Evolutionary conservation across 148 eudicot genomes (phyloP).

Genomic region (Polygonum maritimum): DNA sequence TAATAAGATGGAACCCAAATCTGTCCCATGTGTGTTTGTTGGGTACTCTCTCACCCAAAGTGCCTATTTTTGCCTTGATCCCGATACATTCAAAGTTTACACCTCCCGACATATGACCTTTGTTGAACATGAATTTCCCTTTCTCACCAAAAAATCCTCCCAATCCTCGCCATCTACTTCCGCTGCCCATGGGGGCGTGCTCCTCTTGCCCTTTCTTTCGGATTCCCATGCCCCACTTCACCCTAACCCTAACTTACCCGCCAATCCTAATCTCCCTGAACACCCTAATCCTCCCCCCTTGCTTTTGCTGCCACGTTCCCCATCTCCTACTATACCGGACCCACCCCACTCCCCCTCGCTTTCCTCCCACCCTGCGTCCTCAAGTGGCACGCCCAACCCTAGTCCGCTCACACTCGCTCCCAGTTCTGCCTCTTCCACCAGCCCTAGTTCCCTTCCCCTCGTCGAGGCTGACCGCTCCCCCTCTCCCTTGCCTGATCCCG

Average conservation of each 20-base stretch:
- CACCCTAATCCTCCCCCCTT: too few species aligned
- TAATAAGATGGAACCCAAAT: background rate
- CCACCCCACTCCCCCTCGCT: too few species aligned
- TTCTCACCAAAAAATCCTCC: background rate
- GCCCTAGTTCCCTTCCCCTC: background rate
- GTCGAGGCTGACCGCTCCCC: background rate
- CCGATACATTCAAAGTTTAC: background rate
- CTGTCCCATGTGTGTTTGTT: background rate
- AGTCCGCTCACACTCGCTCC: background rate
- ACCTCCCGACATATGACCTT: conserved; percentile 9
- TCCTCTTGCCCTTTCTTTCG: too few species aligned
- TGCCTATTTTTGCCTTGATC: background rate
- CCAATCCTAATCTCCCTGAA: too few species aligned
- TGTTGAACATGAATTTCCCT: background rate
- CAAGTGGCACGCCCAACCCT: too few species aligned
- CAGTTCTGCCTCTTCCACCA: background rate
- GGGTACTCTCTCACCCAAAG: background rate
- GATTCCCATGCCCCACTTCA: too few species aligned
- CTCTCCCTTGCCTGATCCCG: background rate
- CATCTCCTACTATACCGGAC: too few species aligned
- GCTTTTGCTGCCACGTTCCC: too few species aligned
- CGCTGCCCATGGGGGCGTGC: too few species aligned
- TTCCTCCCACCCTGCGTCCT: too few species aligned
- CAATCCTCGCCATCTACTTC: background rate
- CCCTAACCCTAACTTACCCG: background rate